phyloP scores from a whole-genome alignment of 2,329 filamentous ascomycete genomes.

The Neofusicoccum parvum region DNA sequence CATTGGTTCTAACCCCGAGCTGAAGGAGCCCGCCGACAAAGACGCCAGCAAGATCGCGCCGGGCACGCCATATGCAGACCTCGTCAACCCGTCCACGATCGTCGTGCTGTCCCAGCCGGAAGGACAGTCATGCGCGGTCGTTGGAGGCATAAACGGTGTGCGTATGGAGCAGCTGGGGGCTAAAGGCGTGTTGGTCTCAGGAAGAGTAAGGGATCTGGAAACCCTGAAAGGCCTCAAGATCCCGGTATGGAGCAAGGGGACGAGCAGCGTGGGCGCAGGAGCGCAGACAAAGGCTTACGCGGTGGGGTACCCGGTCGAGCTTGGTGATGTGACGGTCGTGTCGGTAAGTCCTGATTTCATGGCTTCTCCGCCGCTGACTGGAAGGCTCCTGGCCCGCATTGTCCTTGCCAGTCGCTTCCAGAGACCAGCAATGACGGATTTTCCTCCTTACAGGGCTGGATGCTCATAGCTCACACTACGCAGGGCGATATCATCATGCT shows the following conservation, averaged over 20 bases:
- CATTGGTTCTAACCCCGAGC: neutral
- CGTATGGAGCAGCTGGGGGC: slow-evolving; percentile 66
- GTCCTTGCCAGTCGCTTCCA: neutral
- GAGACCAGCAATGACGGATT: too few relatives aligned
- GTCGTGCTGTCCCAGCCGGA: slow-evolving; percentile 68
- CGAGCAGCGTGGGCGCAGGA: slow-evolving; percentile 61
- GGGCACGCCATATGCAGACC: slow-evolving; percentile 69
- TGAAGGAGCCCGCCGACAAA: slow-evolving; percentile 5
- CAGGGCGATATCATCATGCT: slow-evolving; percentile 70
- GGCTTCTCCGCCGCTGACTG: neutral
- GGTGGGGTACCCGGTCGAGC: slow-evolving; percentile 40
- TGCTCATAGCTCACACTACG: slow-evolving; percentile 1
- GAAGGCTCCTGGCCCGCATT: too few relatives aligned
- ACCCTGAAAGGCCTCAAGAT: slow-evolving; percentile 56
- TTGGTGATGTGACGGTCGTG: slow-evolving; percentile 42
- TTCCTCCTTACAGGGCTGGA: too few relatives aligned
- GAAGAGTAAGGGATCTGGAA: slow-evolving; percentile 66
- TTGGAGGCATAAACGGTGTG: slow-evolving; percentile 76
- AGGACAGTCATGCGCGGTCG: slow-evolving; percentile 68
- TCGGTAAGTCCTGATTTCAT: slow-evolving; percentile 27
- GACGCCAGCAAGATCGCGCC: slow-evolving; percentile 55
- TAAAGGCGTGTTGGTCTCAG: slow-evolving; percentile 66
- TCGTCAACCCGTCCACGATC: slow-evolving; percentile 61
- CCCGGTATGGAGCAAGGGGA: slow-evolving; percentile 59
- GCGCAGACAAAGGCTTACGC: slow-evolving; percentile 61